A percentile compares a stretch with the other conserved stretches of the same genome.
Conservation (phyloP, 1,139 yeast genomes). For the Wickerhamomyces sp. region DNA sequence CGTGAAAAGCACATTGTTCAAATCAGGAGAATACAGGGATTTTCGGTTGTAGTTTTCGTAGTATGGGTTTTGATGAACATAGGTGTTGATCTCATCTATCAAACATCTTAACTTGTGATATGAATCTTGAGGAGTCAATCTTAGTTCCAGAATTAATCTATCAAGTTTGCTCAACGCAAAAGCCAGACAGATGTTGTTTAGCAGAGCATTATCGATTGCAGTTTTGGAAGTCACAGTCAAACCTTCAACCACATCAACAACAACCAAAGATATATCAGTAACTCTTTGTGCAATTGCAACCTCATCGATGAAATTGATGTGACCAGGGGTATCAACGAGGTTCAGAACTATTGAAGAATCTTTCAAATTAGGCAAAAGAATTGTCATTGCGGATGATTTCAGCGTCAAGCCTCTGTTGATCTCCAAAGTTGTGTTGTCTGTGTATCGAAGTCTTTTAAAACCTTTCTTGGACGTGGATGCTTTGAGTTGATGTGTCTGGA, state of each 20-base stretch:
- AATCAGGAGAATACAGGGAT: conserved; percentile 48
- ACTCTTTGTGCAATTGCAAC: conserved; percentile 50
- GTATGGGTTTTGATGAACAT: conserved; percentile 30
- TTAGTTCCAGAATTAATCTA: conserved; percentile 69
- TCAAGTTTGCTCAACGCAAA: conserved; percentile 82
- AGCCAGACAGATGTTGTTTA: conserved; percentile 44
- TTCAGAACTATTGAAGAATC: conserved; percentile 58
- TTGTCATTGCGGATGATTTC: conserved; percentile 56
- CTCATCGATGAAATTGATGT: conserved; percentile 77
- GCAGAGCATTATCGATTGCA: conserved; percentile 44
- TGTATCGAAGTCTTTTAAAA: conserved; percentile 49
- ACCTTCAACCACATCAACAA: conserved; percentile 87
- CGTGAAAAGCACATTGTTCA: conserved; percentile 68
- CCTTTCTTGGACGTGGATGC: conserved; percentile 26
- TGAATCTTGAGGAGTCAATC: conserved; percentile 69
- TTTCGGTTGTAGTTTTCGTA: conserved; percentile 27
- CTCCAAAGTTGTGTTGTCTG: conserved; percentile 71
- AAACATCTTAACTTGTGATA: conserved; percentile 59
- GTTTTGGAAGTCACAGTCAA: conserved; percentile 48
- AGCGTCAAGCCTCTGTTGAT: conserved; percentile 65
- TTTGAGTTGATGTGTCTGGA: conserved; percentile 52
- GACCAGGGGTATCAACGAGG: conserved; percentile 88
- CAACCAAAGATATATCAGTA: conserved; percentile 63
- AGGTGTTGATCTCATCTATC: conserved; percentile 60
- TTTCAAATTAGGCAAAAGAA: conserved; percentile 51